A percentile compares a stretch with the other conserved stretches of the same genome.
Conservation (phyloP, 208 protist genomes). For the Trypanosoma avium region DNA sequence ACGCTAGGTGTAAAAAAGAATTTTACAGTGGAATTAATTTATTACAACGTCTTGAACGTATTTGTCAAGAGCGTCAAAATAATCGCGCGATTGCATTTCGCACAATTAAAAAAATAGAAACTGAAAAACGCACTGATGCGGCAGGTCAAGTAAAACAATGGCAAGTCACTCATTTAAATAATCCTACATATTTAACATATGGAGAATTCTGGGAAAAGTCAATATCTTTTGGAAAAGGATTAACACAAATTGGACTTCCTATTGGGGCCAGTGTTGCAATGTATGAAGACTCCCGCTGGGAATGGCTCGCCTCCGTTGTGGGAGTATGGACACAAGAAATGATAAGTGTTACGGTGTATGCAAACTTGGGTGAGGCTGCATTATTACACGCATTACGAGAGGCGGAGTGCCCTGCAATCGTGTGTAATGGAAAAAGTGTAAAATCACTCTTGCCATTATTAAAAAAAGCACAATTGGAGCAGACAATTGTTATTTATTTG, state of each 20-base stretch:
- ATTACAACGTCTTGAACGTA: slow-evolving; percentile 40
- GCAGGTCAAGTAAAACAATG: slow-evolving; percentile 37
- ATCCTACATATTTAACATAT: slow-evolving; percentile 33
- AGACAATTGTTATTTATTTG: slow-evolving; percentile 58
- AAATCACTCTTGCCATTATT: slow-evolving; percentile 41
- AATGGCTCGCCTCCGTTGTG: slow-evolving; percentile 72
- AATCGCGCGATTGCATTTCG: slow-evolving; percentile 56
- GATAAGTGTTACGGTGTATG: slow-evolving; percentile 76
- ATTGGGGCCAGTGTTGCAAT: slow-evolving; percentile 50
- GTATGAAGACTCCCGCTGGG: slow-evolving; percentile 80
- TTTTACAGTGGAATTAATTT: slow-evolving; percentile 47
- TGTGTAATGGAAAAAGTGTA: slow-evolving; percentile 70
- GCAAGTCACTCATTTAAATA: slow-evolving; percentile 48
- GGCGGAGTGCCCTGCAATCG: slow-evolving; percentile 57
- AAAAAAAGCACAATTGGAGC: slow-evolving; percentile 33
- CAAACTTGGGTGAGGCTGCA: slow-evolving; percentile 77
- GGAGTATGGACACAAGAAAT: slow-evolving; percentile 65
- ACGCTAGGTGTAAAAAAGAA: slow-evolving; percentile 31
- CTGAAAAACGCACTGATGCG: slow-evolving; percentile 51
- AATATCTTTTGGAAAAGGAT: slow-evolving; percentile 50
- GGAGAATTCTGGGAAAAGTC: slow-evolving; percentile 40
- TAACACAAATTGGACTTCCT: slow-evolving; percentile 43
- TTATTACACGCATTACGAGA: slow-evolving; percentile 69
- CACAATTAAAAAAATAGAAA: slow-evolving; percentile 39
- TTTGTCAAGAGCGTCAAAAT: slow-evolving; percentile 26